Evolutionary conservation across 768 basidiomycete species (phyloP).

Genomic region (Tephrocybe sp.): DNA sequence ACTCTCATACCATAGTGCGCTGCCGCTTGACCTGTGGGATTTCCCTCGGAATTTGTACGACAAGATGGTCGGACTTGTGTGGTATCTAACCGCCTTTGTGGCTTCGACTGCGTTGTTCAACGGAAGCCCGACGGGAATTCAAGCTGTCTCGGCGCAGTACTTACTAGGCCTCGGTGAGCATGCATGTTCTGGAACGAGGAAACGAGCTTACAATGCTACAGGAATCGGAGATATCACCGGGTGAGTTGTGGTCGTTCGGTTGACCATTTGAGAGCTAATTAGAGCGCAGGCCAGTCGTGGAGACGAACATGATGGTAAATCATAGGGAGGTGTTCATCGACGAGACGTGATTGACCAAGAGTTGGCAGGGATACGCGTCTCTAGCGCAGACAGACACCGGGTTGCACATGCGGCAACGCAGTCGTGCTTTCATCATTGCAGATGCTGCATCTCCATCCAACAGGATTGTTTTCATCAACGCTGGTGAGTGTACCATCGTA

Average conservation of each 20-base stretch:
- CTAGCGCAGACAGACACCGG: conserved; percentile 69
- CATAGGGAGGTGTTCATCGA: neutral
- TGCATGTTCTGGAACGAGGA: neutral
- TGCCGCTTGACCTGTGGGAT: conserved; percentile 39
- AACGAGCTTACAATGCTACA: conserved; percentile 22
- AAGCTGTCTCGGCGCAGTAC: conserved; percentile 43
- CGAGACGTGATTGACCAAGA: neutral
- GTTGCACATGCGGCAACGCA: conserved; percentile 77
- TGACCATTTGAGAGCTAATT: neutral
- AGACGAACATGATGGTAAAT: conserved; percentile 81
- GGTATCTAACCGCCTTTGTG: conserved; percentile 46
- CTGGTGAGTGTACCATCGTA: conserved; percentile 41
- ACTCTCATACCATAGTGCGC: conserved; percentile 32
- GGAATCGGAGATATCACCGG: conserved; percentile 78
- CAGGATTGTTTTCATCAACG: conserved; percentile 73
- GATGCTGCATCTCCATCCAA: conserved; percentile 55
- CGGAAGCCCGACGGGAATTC: conserved; percentile 25
- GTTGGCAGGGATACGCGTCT: conserved; percentile 62
- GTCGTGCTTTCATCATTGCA: conserved; percentile 75
- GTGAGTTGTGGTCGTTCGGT: conserved; percentile 31
- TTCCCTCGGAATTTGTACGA: conserved; percentile 34
- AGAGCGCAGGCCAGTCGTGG: conserved; percentile 63
- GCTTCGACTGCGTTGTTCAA: conserved; percentile 32
- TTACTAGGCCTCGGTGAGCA: conserved; percentile 59
- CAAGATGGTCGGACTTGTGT: conserved; percentile 36